These are phyloP conservation scores for Isatis lusitanica DNA, from an alignment of 441 rosid genomes.

Conservation along the genomic window DNA sequence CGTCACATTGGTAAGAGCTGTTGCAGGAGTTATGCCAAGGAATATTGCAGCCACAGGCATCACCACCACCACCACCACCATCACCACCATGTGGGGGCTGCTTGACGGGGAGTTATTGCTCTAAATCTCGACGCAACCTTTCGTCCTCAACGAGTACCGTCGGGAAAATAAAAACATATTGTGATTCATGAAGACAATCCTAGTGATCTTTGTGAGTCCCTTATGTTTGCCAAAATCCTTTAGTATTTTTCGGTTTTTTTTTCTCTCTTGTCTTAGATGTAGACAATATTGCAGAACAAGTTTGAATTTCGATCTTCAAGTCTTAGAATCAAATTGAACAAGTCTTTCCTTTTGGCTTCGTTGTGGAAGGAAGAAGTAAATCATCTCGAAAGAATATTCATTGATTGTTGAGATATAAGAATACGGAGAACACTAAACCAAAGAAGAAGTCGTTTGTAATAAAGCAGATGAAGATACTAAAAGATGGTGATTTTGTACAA, in stretches of 20 bases:
- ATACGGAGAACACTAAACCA: neutral
- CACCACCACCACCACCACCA: constrained; percentile 29
- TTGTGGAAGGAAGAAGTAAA: neutral
- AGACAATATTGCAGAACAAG: constrained; percentile 1
- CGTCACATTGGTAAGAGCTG: constrained; percentile 55
- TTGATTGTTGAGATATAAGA: neutral
- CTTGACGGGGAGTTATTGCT: constrained; percentile 41
- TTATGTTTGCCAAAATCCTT: neutral
- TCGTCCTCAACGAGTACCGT: neutral
- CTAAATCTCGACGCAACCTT: constrained; percentile 1
- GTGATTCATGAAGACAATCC: neutral
- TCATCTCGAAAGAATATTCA: neutral
- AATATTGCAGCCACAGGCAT: constrained; percentile 44
- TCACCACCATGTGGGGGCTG: constrained; percentile 47
- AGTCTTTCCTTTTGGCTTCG: neutral
- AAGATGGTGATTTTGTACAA: neutral
- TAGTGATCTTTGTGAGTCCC: neutral
- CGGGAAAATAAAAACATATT: neutral
- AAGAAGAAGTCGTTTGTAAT: no score
- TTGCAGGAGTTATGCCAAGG: constrained; percentile 67
- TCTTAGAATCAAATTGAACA: neutral
- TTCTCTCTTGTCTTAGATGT: neutral
- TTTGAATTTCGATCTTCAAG: neutral
- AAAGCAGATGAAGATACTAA: neutral
- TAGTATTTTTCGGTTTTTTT: neutral